Percentiles rank a stretch among this genome's conserved stretches.
Evolutionary conservation across 1,139 yeast species (phyloP).

Genomic region (Debaryomyces psychrophilus): DNA sequence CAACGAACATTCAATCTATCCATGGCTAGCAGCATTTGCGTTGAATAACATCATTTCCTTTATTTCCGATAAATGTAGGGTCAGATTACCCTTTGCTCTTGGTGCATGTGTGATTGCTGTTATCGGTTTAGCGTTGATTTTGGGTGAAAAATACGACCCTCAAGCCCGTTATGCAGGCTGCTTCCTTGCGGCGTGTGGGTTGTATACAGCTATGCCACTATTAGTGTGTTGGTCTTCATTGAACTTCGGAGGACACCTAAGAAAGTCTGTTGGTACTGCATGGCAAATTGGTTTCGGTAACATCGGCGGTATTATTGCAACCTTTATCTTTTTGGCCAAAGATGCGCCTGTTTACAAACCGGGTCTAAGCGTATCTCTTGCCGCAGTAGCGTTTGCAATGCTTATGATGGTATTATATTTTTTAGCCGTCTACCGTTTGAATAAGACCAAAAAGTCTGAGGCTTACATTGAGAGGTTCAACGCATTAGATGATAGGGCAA

Average conservation of each 20-base stretch:
- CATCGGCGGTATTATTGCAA: slow-evolving; percentile 78
- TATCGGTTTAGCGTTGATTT: slow-evolving; percentile 57
- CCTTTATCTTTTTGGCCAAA: slow-evolving; percentile 57
- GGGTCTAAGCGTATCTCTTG: slow-evolving; percentile 59
- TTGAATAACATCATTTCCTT: slow-evolving; percentile 51
- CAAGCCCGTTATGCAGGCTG: slow-evolving; percentile 68
- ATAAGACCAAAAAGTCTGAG: slow-evolving; percentile 43
- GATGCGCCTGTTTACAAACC: slow-evolving; percentile 63
- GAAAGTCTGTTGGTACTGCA: slow-evolving; percentile 74
- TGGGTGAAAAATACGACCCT: slow-evolving; percentile 37
- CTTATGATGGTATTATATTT: slow-evolving; percentile 48
- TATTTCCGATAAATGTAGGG: slow-evolving; percentile 50
- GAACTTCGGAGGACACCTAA: slow-evolving; percentile 69
- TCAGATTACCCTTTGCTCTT: slow-evolving; percentile 53
- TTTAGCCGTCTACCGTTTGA: slow-evolving; percentile 39
- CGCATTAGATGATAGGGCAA: slow-evolving; percentile 47
- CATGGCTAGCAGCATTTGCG: slow-evolving; percentile 70
- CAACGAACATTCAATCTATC: slow-evolving; percentile 70
- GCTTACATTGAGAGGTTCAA: slow-evolving; percentile 47
- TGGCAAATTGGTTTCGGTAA: slow-evolving; percentile 83
- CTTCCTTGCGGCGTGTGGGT: slow-evolving; percentile 66
- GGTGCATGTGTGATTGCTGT: slow-evolving; percentile 47
- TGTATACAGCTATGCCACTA: slow-evolving; percentile 75
- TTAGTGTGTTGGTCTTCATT: slow-evolving; percentile 72
- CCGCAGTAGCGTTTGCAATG: slow-evolving; percentile 56